Evolutionary conservation across 345 rosid genomes (phyloP), one percentile per base, ranked within the genome.

Genomic region (Corchorus olitorius): DNA sequence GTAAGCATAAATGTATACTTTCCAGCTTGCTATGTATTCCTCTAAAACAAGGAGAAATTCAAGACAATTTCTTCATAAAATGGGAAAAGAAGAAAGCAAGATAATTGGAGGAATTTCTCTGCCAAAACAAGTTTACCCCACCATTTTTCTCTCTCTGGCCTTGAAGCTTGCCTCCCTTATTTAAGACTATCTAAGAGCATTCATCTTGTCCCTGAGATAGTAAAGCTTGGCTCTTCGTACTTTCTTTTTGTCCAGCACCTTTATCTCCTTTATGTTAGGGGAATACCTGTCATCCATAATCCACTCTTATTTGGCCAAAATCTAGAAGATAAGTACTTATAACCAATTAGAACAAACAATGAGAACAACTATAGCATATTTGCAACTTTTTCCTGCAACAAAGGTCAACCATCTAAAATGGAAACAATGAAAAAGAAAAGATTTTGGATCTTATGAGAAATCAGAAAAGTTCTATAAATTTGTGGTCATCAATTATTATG

Each of bases 191-290:
- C 88, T 93, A n/a, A 91, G 97, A 75, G 98, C 87, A 80, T 94
- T 92, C 97, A 94, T 89, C 92, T 83, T 92, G 80, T 97, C 95
- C 80, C 97, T 86, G 12, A 94, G 92, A 86, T 94, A 87, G 80
- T 97, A 97, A 65, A 94, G 97, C 88, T 94, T 92, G 37, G 98
- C 99, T 87, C 99, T 92, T 81, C 95, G 88, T 82, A 91, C 97
- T 79, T 82, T 94, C 86, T 90, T 94, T 97, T 90, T 94, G 84
- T 91, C 98, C 89, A 94, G 83, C 84, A 91, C 94, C 89, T 90
- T 91, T 49, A 93, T 91, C 89, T 91, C 98, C 92, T 87, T 92
- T 73, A 92, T 89, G 83, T 93, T 96, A 55, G 99, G 99, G 0
- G 97, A 93, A 75, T 94, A 94, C 93, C 99, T 91, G 88, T 75